A percentile compares a stretch with the other conserved stretches of the same genome.
Conservation (phyloP, 169 alveolate genomes). For the Eimeria sp. region DNA sequence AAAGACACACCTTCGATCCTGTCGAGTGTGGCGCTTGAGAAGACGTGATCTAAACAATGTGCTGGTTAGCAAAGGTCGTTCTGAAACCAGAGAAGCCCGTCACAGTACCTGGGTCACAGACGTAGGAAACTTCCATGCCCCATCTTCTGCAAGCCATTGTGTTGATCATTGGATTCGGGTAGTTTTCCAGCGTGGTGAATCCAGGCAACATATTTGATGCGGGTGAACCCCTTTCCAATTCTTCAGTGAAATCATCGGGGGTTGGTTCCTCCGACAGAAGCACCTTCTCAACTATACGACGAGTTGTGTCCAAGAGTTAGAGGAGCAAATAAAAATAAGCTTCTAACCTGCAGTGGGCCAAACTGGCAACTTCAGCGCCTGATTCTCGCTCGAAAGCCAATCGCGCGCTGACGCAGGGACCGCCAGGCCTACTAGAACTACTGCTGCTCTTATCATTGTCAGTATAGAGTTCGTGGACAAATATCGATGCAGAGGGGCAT, state of each 20-base stretch:
- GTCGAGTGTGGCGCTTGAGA: slow-evolving; percentile 65
- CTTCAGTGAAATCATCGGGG: slow-evolving; percentile 79
- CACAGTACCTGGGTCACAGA: slow-evolving; percentile 84
- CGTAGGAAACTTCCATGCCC: slow-evolving; percentile 80
- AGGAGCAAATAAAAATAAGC: not conserved
- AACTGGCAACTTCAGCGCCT: slow-evolving; percentile 67
- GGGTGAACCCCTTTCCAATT: slow-evolving; percentile 43
- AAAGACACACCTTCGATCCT: slow-evolving; percentile 76
- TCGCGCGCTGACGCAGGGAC: slow-evolving; percentile 71
- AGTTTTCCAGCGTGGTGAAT: slow-evolving; percentile 78
- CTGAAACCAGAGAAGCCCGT: not conserved
- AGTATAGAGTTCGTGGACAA: not conserved
- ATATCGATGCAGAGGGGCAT: slow-evolving; percentile 22
- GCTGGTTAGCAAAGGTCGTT: not conserved
- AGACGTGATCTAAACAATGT: slow-evolving; percentile 51
- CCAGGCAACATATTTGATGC: slow-evolving; percentile 8
- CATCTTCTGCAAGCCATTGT: slow-evolving; percentile 81
- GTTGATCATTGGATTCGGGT: slow-evolving; percentile 83
- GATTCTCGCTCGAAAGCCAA: slow-evolving; percentile 71
- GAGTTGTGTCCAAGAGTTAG: not conserved
- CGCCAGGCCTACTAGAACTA: slow-evolving; percentile 70
- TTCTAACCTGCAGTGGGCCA: slow-evolving; percentile 59
- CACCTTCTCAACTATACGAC: slow-evolving; percentile 63
- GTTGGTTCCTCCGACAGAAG: slow-evolving; percentile 73
- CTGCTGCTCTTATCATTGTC: slow-evolving; percentile 59